Evolutionary conservation across 2,329 filamentous ascomycete species (phyloP).

Genomic region (Sporothrix inflata): DNA sequence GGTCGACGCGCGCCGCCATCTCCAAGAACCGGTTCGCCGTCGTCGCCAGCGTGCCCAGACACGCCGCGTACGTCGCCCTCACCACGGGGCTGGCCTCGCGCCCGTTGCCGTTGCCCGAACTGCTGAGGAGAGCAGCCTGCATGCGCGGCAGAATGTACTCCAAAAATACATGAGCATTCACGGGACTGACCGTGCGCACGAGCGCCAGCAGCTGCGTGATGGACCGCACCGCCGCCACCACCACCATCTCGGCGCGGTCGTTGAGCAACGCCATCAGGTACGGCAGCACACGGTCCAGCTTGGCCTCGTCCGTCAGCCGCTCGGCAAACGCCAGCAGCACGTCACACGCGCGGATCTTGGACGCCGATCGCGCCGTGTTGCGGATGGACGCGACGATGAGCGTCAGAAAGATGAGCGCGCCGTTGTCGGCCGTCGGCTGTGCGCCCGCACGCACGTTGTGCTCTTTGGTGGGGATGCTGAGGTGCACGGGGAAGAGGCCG

Average conservation of each 20-base stretch:
- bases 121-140: conserved; percentile 56
- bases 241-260: conserved; percentile 82
- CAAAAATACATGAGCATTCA: conserved; percentile 70
- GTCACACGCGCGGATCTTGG: conserved; percentile 86
- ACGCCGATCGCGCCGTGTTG: conserved; percentile 86
- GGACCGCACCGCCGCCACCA: conserved; percentile 80
- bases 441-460: conserved; percentile 66
- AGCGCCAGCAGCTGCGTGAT: conserved; percentile 87
- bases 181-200: conserved; percentile 82
- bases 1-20: conserved; percentile 47
- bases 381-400: conserved; percentile 86
- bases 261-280: conserved; percentile 83
- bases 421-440: conserved; percentile 74
- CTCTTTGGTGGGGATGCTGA: conserved; percentile 85
- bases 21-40: conserved; percentile 86
- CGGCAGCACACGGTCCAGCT: conserved; percentile 88
- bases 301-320: conserved; percentile 89
- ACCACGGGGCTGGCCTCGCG: conserved; percentile 58
- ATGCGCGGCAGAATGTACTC: conserved; percentile 70
- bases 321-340: conserved; percentile 90
- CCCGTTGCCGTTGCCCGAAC: conserved; percentile 31
- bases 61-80: conserved; percentile 89
- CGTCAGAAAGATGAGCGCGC: conserved; percentile 88
- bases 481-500: conserved; percentile 74
- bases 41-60: conserved; percentile 82